These are phyloP conservation scores for Sarocladium brachiariae DNA, from an alignment of 2,329 filamentous ascomycete species.

Conservation along the genomic window DNA sequence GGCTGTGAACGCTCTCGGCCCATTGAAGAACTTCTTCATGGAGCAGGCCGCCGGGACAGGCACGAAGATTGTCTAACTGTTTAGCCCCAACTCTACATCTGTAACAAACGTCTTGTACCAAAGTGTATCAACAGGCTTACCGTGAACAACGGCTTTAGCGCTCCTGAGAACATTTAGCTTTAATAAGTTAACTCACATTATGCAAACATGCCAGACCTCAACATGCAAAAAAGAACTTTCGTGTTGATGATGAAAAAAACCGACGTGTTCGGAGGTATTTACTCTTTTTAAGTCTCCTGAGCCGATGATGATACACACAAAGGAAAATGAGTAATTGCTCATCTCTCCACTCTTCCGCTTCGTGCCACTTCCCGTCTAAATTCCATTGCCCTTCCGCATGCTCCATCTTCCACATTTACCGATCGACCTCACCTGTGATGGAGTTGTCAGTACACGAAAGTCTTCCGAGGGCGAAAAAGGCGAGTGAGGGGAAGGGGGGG, in stretches of 20 bases:
- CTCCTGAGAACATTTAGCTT: too few species aligned
- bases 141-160: too few species aligned
- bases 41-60: slow-evolving; percentile 55
- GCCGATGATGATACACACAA: slow-evolving; percentile 9
- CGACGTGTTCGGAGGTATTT: slow-evolving; percentile 10
- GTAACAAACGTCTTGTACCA: too few species aligned
- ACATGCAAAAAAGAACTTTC: too few species aligned
- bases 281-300: slow-evolving; percentile 9
- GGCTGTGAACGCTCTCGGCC: slow-evolving; percentile 66
- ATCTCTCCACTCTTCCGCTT: slow-evolving; percentile 10
- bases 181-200: too few species aligned
- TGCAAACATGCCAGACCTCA: too few species aligned
- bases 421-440: slow-evolving; percentile 52
- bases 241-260: slow-evolving; percentile 1
- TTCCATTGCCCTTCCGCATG: background rate
- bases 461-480: too few species aligned
- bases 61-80: slow-evolving; percentile 32
- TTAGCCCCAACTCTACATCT: too few species aligned
- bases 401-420: slow-evolving; percentile 31
- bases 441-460: slow-evolving; percentile 29
- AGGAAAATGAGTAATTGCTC: slow-evolving; percentile 8
- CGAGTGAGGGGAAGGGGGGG: background rate
- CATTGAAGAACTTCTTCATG: slow-evolving; percentile 85
- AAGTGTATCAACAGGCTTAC: too few species aligned
- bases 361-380: background rate